Evolutionary conservation across 208 protist species (phyloP).

Genomic region (Crithidia thermophila): DNA sequence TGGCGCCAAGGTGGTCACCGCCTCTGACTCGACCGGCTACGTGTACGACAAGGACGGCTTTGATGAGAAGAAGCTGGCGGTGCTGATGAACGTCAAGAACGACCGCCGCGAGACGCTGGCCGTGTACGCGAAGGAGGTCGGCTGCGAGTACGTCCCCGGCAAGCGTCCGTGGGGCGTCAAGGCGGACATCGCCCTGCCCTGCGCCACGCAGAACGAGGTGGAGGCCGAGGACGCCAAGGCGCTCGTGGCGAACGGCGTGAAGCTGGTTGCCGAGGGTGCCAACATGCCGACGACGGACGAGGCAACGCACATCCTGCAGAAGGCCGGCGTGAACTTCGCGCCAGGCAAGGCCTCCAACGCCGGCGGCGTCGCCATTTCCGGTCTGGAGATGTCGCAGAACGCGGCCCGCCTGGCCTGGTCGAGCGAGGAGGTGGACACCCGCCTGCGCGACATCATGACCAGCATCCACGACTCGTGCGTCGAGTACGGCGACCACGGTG

Average conservation of each 20-base stretch:
- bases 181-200: conserved; percentile 82
- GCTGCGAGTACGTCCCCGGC: conserved; percentile 61
- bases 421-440: conserved; percentile 84
- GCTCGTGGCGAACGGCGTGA: conserved; percentile 80
- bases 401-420: conserved; percentile 80
- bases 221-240: conserved; percentile 61
- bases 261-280: conserved; percentile 87
- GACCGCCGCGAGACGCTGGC: conserved; percentile 51
- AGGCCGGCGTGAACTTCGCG: conserved; percentile 72
- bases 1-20: conserved; percentile 83
- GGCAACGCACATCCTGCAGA: conserved; percentile 72
- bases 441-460: conserved; percentile 92
- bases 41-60: conserved; percentile 87
- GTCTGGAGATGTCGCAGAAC: conserved; percentile 97
- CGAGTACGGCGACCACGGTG: conserved; percentile 54
- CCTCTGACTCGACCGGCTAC: conserved; percentile 85
- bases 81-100: conserved; percentile 80
- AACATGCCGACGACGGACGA: conserved; percentile 94
- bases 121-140: conserved; percentile 68
- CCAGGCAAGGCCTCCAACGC: conserved; percentile 95
- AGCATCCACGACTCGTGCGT: conserved; percentile 81
- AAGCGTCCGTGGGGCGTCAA: conserved; percentile 78
- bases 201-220: conserved; percentile 97
- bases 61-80: conserved; percentile 65
- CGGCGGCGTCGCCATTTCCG: conserved; percentile 93